Conservation (phyloP, 2,329 filamentous ascomycete species). For the Xylaria sp. region DNA sequence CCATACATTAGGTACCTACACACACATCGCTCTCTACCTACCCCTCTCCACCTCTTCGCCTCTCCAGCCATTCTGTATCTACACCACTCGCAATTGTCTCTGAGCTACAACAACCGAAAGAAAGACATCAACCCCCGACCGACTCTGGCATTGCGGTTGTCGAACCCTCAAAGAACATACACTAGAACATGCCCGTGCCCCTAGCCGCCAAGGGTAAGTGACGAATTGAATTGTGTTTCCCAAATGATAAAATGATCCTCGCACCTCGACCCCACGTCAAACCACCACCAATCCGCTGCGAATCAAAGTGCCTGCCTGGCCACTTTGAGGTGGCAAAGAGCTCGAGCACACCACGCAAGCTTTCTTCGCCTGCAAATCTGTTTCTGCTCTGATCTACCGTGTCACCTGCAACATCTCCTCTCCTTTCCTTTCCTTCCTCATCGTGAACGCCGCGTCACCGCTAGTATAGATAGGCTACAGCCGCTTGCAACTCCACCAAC, state of each 20-base stretch:
- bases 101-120: no score
- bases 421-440: neutral
- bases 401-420: neutral
- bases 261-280: slow-evolving; percentile 34
- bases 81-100: no score
- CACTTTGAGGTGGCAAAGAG: slow-evolving; percentile 34
- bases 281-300: slow-evolving; percentile 16
- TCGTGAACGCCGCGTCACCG: neutral
- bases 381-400: neutral
- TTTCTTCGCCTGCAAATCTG: neutral
- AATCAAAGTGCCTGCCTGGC: slow-evolving; percentile 37
- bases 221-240: slow-evolving; percentile 7
- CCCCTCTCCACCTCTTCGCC: no score
- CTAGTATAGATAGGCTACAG: neutral
- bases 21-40: no score
- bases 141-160: slow-evolving; percentile 11
- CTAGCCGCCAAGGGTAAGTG: slow-evolving; percentile 48
- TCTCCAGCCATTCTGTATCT: no score
- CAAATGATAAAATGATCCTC: slow-evolving; percentile 1
- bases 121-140: no score
- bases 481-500: neutral
- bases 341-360: slow-evolving; percentile 34
- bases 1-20: no score
- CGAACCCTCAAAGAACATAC: neutral
- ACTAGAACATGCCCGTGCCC: slow-evolving; percentile 45